Conservation (phyloP, 1,284 basidiomycete species). For the Waitea zeae region DNA sequence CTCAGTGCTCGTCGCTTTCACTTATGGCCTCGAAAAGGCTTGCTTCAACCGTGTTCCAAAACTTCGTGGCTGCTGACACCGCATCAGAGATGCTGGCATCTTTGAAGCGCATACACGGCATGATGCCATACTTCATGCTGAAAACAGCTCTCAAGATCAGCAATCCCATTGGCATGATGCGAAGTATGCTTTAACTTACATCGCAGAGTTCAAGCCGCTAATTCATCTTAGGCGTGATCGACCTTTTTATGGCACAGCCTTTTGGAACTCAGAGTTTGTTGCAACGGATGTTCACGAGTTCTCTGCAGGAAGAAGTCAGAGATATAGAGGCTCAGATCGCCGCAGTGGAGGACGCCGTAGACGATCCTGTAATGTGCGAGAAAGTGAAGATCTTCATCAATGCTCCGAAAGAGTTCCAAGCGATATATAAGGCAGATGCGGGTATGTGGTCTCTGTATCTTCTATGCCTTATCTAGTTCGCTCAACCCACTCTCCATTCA, state of each 20-base stretch:
- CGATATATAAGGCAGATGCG: constrained; percentile 65
- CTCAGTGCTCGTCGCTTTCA: constrained; percentile 10
- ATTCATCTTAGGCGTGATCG: constrained; percentile 41
- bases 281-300: constrained; percentile 91
- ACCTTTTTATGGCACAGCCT: constrained; percentile 95
- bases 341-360: constrained; percentile 75
- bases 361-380: constrained; percentile 75
- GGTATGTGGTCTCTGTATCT: constrained; percentile 24
- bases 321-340: constrained; percentile 75
- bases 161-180: constrained; percentile 94
- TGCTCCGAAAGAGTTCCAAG: constrained; percentile 78
- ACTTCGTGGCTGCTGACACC: constrained; percentile 85
- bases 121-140: constrained; percentile 97
- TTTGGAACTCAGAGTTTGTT: constrained; percentile 88
- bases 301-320: constrained; percentile 78
- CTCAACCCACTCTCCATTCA: neutral
- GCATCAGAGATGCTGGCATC: constrained; percentile 80
- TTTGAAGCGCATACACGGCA: constrained; percentile 84
- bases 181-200: constrained; percentile 22
- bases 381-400: constrained; percentile 81
- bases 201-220: neutral
- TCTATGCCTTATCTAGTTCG: neutral
- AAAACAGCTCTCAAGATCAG: constrained; percentile 86
- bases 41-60: constrained; percentile 91
- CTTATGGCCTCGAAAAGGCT: constrained; percentile 26